Evolutionary conservation across 2,329 filamentous ascomycete genomes (phyloP).

Genomic region (Emergomyces africanus): DNA sequence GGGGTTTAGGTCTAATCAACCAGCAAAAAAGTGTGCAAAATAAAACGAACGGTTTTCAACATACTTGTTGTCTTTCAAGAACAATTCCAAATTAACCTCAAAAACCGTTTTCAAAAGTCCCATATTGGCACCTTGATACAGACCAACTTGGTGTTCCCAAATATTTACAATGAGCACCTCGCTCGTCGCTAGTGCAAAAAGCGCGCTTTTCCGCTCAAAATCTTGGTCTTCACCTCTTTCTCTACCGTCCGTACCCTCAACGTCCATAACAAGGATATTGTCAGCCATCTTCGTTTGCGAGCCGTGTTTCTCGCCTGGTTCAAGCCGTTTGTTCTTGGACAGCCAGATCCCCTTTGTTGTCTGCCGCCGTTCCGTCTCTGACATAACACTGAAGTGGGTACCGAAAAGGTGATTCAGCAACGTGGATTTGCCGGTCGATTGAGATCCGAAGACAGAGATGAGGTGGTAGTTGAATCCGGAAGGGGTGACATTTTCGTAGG

Average conservation of each 20-base stretch:
- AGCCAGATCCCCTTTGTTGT: slow-evolving; percentile 99
- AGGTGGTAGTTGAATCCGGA: slow-evolving; percentile 98
- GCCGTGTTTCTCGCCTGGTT: slow-evolving; percentile 29
- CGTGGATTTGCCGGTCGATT: slow-evolving; percentile 97
- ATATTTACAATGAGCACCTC: slow-evolving; percentile 98
- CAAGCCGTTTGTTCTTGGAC: slow-evolving; percentile 76
- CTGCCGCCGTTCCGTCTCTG: slow-evolving; percentile 82
- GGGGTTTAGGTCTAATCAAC: slow-evolving; percentile 2
- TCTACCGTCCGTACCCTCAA: slow-evolving; percentile 91
- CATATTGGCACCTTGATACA: slow-evolving; percentile 99
- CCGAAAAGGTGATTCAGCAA: slow-evolving; percentile 92
- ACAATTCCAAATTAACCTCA: slow-evolving; percentile 94
- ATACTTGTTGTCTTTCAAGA: slow-evolving; percentile 88
- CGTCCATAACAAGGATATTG: slow-evolving; percentile 98
- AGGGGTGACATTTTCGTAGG: slow-evolving; percentile 63
- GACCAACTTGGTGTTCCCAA: slow-evolving; percentile 96
- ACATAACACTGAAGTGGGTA: slow-evolving; percentile 96
- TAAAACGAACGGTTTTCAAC: slow-evolving; percentile 20
- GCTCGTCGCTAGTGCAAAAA: slow-evolving; percentile 93
- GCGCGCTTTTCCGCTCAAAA: slow-evolving; percentile 94
- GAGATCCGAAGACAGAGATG: slow-evolving; percentile 96
- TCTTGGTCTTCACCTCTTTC: slow-evolving; percentile 97
- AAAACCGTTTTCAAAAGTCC: slow-evolving; percentile 96
- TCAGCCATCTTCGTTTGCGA: slow-evolving; percentile 61
- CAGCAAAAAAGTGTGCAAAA: background rate